Evolutionary conservation across 306 rosid species (phyloP).

Genomic region (Hippophae gyantsensis): DNA sequence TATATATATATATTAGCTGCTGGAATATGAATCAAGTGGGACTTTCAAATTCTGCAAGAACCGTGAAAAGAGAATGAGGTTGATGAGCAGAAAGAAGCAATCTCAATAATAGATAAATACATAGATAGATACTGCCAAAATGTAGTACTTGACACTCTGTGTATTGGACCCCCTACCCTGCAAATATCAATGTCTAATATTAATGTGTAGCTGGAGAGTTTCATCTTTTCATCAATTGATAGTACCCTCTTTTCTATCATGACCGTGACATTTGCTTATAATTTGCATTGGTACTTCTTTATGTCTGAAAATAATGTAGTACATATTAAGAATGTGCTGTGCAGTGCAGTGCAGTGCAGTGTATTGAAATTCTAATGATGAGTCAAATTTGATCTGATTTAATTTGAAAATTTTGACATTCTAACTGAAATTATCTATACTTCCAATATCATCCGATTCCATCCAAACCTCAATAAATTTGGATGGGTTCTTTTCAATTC

Average conservation of each 20-base stretch:
- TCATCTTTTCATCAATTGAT: background rate
- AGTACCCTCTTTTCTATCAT: constrained; percentile 1
- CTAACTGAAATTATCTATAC: too few relatives aligned
- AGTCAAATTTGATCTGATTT: too few relatives aligned
- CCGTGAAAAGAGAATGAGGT: constrained; percentile 32
- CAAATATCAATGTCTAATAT: constrained; percentile 35
- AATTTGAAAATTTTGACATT: too few relatives aligned
- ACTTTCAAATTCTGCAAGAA: constrained; percentile 25
- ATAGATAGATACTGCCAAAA: constrained; percentile 35
- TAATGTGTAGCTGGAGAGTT: constrained; percentile 37
- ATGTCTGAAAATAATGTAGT: too few relatives aligned
- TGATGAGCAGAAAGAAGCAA: constrained; percentile 20
- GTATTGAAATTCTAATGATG: too few relatives aligned
- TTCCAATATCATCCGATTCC: too few relatives aligned
- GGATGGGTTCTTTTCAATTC: too few relatives aligned
- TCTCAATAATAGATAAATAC: constrained; percentile 43
- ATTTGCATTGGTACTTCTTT: too few relatives aligned
- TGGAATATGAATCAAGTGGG: constrained; percentile 33
- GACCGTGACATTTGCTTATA: constrained; percentile 1
- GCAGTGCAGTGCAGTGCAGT: too few relatives aligned
- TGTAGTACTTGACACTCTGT: constrained; percentile 31
- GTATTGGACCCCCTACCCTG: constrained; percentile 47
- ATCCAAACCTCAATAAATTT: too few relatives aligned
- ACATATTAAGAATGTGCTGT: too few relatives aligned
- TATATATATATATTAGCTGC: constrained; percentile 6